Evolutionary conservation across 1,284 basidiomycete genomes (phyloP), one percentile per base, ranked within the genome.

Genomic region (Melanopsichium pennsylvanicum): DNA sequence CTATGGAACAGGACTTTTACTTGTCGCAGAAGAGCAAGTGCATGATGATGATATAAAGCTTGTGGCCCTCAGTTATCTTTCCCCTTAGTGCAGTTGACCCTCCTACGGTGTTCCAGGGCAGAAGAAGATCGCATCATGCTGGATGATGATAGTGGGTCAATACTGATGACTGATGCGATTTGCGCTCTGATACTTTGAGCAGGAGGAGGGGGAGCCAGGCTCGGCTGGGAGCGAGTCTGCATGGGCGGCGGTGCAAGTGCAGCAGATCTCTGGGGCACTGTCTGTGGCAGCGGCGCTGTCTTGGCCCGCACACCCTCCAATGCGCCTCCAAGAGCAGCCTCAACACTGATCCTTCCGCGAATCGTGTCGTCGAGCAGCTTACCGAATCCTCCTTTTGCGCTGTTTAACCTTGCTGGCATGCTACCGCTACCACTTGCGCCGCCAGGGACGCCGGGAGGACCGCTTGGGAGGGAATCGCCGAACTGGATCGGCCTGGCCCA

Each of bases 401-500:
- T 33, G 22, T 23, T 23, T 4, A 21, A 37, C 36, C 48, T 33
- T n/a, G 11, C 19, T 13, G 36, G 18, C 7, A 31, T 34, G 19
- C 38, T 23, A 12, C 11, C 21, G 11, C 8, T 19, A 27, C 12
- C 48, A 12, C 21, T 18, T 19, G n/a, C 32, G 25, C 23, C 31
- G 25, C 15, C 34, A 10, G 33, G 29, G 15, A 18, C 35, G 15
- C 19, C 21, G 3, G 43, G 29, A 33, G 49, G 32, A 23, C 42
- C 61, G 18, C 47, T 32, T 1, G 68, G 40, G 15, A 75, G 78
- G 22, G 78, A 57, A 37, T 76, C 78, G 15, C 62, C 67, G 54
- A 64, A 69, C 29, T 72, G 59, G 26, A 80, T 80, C 1, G 78
- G 78, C 5, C 77, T 56, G 5, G 74, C 70, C 78, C 78, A 80